Evolutionary conservation across 305 asterid genomes (phyloP).

Genomic region (Stenogyne calaminthoides): DNA sequence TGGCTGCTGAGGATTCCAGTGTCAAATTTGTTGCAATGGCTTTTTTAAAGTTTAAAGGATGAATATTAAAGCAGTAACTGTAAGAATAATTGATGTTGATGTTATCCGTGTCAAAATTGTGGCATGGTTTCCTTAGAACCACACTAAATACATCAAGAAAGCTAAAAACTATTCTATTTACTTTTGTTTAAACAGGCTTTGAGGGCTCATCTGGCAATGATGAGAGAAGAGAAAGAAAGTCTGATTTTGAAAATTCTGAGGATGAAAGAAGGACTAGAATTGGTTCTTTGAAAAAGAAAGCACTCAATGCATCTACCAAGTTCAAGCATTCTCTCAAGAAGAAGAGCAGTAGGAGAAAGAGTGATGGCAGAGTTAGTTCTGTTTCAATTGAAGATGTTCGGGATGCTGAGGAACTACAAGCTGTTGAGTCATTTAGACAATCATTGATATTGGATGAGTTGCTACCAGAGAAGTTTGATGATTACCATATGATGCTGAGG

Average conservation of each 20-base stretch:
- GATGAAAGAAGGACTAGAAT: conserved; percentile 93
- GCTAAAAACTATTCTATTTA: conserved; percentile 12
- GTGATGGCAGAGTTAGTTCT: conserved; percentile 84
- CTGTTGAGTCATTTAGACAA: conserved; percentile 89
- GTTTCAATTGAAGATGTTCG: conserved; percentile 95
- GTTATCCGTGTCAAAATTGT: conserved; percentile 6
- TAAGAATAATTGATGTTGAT: not conserved
- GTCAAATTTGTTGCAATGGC: not conserved
- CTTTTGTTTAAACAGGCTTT: conserved; percentile 58
- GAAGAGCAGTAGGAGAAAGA: conserved; percentile 86
- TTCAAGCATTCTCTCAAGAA: conserved; percentile 97
- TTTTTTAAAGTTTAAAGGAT: not conserved
- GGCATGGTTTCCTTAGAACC: not conserved
- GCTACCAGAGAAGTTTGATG: conserved; percentile 80
- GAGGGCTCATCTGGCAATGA: conserved; percentile 93
- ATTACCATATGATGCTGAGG: conserved; percentile 96
- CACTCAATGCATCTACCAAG: conserved; percentile 86
- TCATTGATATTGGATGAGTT: conserved; percentile 83
- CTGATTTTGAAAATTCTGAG: conserved; percentile 95
- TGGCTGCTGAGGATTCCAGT: no score
- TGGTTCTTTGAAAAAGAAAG: conserved; percentile 91
- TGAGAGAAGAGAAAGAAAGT: conserved; percentile 88
- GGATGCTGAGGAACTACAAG: conserved; percentile 85
- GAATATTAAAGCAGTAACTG: not conserved
- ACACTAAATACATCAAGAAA: conserved; percentile 9